These are phyloP conservation scores for Rhizopogon vesiculosus DNA, from an alignment of 768 basidiomycete species.

Conservation along the genomic window DNA sequence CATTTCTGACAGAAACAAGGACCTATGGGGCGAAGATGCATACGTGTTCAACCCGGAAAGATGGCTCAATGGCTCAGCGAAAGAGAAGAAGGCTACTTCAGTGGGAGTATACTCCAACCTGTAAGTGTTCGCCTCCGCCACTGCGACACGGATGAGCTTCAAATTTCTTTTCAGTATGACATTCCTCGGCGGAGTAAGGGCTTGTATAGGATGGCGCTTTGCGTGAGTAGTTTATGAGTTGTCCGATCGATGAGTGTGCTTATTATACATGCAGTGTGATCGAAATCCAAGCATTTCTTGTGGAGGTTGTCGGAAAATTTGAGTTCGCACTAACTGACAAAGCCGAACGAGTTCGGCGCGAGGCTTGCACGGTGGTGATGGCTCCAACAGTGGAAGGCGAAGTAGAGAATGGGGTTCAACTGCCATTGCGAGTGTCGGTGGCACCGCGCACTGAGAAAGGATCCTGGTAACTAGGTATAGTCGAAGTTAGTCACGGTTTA, in stretches of 20 bases:
- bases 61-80: constrained; percentile 11
- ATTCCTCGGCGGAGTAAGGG: background rate
- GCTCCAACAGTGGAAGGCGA: constrained; percentile 38
- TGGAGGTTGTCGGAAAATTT: constrained; percentile 45
- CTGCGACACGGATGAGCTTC: background rate
- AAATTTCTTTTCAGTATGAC: background rate
- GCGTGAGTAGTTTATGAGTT: constrained; percentile 4
- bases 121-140: constrained; percentile 7
- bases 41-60: constrained; percentile 26
- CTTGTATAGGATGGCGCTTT: constrained; percentile 9
- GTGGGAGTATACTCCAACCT: constrained; percentile 19
- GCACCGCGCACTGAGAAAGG: background rate
- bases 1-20: constrained; percentile 14
- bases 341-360: constrained; percentile 27
- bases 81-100: background rate
- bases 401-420: constrained; percentile 35
- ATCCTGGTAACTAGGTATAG: too few species aligned
- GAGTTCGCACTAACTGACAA: constrained; percentile 34
- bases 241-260: background rate
- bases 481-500: too few species aligned
- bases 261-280: constrained; percentile 19
- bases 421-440: constrained; percentile 31
- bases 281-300: constrained; percentile 48
- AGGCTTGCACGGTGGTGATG: constrained; percentile 35
- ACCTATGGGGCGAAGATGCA: constrained; percentile 27